Conservation (phyloP, 768 basidiomycete species). For the Xerocomellus intermedius region DNA sequence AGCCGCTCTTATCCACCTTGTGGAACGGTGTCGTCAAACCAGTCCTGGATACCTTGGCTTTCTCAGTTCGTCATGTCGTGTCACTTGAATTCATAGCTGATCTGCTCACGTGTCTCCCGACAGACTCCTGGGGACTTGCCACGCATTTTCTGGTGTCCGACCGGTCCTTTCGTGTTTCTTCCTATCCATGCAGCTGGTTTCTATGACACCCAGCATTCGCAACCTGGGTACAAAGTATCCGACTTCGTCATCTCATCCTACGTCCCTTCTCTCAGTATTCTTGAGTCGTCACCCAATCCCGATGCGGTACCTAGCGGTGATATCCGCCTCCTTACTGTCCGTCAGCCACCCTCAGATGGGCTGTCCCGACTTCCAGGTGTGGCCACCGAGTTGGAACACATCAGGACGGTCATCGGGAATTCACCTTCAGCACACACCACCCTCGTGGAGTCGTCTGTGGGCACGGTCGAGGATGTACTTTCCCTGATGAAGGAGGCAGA, state of each 20-base stretch:
- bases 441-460: background rate
- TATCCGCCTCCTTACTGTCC: background rate
- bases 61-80: background rate
- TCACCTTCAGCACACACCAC: background rate
- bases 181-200: background rate
- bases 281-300: background rate
- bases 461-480: conserved; percentile 15
- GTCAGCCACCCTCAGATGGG: conserved; percentile 14
- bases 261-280: conserved; percentile 2
- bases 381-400: conserved; percentile 26
- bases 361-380: conserved; percentile 6
- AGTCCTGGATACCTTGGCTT: background rate
- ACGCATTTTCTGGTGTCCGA: background rate
- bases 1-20: background rate
- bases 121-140: background rate
- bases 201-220: background rate
- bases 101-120: background rate
- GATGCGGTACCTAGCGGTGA: background rate
- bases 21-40: conserved; percentile 10
- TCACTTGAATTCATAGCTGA: background rate
- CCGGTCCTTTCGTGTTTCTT: background rate
- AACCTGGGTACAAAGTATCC: background rate
- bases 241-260: background rate
- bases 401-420: background rate
- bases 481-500: too few relatives aligned